Evolutionary conservation across 1,139 yeast genomes (phyloP).

Genomic region (Saccharomyces hybrid): DNA sequence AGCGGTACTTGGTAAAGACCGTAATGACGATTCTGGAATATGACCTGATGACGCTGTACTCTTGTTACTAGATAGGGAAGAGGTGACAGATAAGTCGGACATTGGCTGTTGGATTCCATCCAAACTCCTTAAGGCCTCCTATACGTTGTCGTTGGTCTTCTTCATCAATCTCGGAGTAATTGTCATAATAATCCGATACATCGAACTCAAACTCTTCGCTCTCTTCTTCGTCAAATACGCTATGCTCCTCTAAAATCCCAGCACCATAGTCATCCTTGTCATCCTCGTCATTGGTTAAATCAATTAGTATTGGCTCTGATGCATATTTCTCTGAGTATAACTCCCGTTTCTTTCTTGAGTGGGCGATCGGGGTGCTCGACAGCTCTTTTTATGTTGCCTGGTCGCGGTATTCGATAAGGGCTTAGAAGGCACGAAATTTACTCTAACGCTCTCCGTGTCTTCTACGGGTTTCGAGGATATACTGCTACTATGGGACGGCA

Average conservation of each 20-base stretch:
- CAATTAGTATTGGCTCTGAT: constrained; percentile 11
- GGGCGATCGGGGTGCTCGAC: neutral
- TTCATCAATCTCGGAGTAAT: constrained; percentile 17
- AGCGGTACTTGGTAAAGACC: neutral
- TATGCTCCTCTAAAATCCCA: neutral
- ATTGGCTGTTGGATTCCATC: constrained; percentile 24
- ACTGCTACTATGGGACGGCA: neutral
- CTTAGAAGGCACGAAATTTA: constrained; percentile 23
- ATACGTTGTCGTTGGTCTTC: constrained; percentile 15
- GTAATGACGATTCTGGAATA: neutral
- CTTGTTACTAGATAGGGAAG: constrained; percentile 5
- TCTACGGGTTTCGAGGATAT: neutral
- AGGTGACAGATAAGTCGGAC: constrained; percentile 11
- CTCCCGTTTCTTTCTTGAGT: neutral
- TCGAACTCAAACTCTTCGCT: constrained; percentile 33
- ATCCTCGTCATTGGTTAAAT: constrained; percentile 11
- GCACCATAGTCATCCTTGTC: constrained; percentile 4
- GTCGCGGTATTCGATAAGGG: constrained; percentile 28
- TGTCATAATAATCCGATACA: constrained; percentile 20
- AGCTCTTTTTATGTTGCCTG: neutral
- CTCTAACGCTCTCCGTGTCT: neutral
- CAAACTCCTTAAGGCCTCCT: constrained; percentile 25
- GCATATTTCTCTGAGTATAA: constrained; percentile 29
- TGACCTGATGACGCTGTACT: neutral
- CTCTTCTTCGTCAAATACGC: constrained; percentile 54